Base-by-base conservation (phyloP, 106 monocot genomes). In the Posidonia australis region DNA sequence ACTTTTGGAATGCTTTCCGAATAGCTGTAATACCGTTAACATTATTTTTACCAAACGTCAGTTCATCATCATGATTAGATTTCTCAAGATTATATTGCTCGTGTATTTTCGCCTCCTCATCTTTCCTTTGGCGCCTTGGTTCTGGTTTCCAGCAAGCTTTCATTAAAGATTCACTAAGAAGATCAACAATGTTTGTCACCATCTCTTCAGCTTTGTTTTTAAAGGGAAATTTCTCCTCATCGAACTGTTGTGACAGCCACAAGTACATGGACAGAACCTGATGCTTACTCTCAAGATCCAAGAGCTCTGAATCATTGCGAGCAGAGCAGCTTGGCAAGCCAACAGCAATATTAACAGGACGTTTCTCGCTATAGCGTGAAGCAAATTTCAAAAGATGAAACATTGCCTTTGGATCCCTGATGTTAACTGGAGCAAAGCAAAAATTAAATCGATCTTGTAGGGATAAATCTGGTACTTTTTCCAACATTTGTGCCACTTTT, bases 391-490 rank as follows among this genome's bases (percentile, higher is more conserved):
- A 54, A 0, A 98, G 77, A 75, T 98, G 98, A 60, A 72, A 82
- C 98, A 98, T 98, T 22, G 91, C 87, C 75, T 98, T 98, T 18
- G 91, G 98, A 63, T 98, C 91, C 73, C 98, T 81, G 32, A 87
- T 81, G 63, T 98, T 98, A 16, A 91, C 87, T 0, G 98, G 98
- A 1, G 98, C 91, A 64, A 98, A 91, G 68, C 90, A 90, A 49
- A 98, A 98, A 28, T 85, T 98, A 65, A 79, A 98, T 7, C 91
- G 76, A 48, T 98, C 98, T 64, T 87, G 68, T 20, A 98, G 77
- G 31, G 87, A 87, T 16, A 98, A 54, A 11, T 70, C 85, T 14
- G 79, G 77, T 28, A 98, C 83, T 72, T 78, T 84, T 68, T 98
- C 91, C 66, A 98, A 66, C 98, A 98, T 91, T 51, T 85, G 80